Conservation (phyloP, 2,329 filamentous ascomycete species). For the Alternaria ventricosa region DNA sequence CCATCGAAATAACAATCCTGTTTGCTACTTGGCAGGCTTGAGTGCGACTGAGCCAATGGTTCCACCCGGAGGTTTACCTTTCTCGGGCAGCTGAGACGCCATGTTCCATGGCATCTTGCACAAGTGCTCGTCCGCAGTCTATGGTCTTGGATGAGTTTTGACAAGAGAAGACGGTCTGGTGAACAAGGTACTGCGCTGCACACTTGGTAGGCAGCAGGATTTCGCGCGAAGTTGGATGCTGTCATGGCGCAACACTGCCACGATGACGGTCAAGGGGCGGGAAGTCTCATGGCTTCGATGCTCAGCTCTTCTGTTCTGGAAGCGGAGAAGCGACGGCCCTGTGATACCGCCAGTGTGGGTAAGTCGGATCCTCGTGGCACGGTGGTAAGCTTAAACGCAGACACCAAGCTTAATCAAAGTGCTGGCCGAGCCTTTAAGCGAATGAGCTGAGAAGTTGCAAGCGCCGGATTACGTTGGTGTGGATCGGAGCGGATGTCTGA, state of each 20-base stretch:
- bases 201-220: not conserved
- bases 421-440: constrained; percentile 28
- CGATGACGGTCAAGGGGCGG: not conserved
- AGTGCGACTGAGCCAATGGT: constrained; percentile 40
- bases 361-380: constrained; percentile 35
- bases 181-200: constrained; percentile 1
- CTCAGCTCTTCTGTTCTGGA: constrained; percentile 8
- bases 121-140: constrained; percentile 18
- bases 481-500: constrained; percentile 39
- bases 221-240: not conserved
- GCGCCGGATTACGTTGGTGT: constrained; percentile 38
- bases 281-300: not conserved
- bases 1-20: constrained; percentile 38
- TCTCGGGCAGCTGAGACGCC: constrained; percentile 41
- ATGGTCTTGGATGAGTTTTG: constrained; percentile 27
- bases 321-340: constrained; percentile 11
- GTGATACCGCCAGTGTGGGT: constrained; percentile 36
- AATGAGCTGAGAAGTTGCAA: constrained; percentile 27
- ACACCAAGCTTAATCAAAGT: constrained; percentile 39
- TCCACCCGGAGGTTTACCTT: constrained; percentile 41
- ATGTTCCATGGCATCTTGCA: constrained; percentile 23
- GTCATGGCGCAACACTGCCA: constrained; percentile 4
- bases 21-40: constrained; percentile 44
- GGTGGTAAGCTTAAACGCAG: constrained; percentile 45
- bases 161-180: constrained; percentile 12